These are phyloP conservation scores for Trametes villosa DNA, from an alignment of 768 basidiomycete genomes.

Conservation along the genomic window DNA sequence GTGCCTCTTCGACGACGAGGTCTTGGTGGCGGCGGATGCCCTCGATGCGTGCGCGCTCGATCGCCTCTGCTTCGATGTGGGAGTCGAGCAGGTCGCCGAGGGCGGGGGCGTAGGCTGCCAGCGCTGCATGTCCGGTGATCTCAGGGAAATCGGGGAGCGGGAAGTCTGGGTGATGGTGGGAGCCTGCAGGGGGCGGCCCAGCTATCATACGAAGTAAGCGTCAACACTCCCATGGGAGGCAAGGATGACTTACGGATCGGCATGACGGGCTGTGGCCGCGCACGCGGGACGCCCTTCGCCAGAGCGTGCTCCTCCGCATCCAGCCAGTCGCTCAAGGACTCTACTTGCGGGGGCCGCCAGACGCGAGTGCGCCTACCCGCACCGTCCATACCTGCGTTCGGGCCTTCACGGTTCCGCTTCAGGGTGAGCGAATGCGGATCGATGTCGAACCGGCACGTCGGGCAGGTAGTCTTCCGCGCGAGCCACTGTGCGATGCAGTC, in stretches of 20 bases:
- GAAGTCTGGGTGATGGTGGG: background rate
- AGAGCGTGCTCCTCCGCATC: conserved; percentile 25
- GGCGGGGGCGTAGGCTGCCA: too few relatives aligned
- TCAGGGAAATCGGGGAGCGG: background rate
- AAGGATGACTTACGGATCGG: conserved; percentile 4
- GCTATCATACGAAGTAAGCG: background rate
- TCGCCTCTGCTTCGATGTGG: too few relatives aligned
- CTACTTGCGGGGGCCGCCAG: conserved; percentile 28
- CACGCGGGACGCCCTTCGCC: conserved; percentile 1
- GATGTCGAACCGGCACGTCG: conserved; percentile 81
- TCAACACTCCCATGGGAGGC: background rate
- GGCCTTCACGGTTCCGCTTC: background rate
- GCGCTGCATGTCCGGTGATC: too few relatives aligned
- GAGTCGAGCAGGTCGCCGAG: too few relatives aligned
- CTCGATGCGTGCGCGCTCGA: too few relatives aligned
- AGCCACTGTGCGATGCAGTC: conserved; percentile 84
- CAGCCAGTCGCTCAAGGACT: conserved; percentile 28
- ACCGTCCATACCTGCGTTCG: background rate
- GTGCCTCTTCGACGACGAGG: too few relatives aligned
- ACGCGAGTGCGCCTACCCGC: background rate
- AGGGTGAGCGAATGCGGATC: conserved; percentile 76
- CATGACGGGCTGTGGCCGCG: conserved; percentile 16
- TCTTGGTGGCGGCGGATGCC: too few relatives aligned
- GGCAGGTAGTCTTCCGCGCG: conserved; percentile 80
- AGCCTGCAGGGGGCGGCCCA: background rate